Conservation (phyloP, 2,329 filamentous ascomycete genomes). For the Albifimbria verrucaria region DNA sequence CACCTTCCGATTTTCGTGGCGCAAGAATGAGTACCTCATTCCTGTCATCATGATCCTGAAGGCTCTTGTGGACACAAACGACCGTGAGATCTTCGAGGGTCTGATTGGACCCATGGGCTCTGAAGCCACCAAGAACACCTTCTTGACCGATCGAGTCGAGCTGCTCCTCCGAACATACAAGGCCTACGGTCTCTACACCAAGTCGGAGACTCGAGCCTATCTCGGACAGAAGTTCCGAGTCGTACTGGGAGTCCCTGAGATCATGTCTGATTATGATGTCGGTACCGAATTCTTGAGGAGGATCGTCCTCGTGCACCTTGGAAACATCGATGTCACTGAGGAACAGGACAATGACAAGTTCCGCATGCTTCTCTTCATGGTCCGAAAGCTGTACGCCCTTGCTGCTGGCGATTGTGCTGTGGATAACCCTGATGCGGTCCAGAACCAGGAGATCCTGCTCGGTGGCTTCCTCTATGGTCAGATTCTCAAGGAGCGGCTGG, state of each 20-base stretch:
- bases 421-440: conserved; percentile 94
- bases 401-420: conserved; percentile 89
- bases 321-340: conserved; percentile 79
- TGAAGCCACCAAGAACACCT: conserved; percentile 80
- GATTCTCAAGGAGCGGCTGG: conserved; percentile 91
- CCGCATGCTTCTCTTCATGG: conserved; percentile 91
- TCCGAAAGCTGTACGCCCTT: conserved; percentile 88
- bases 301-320: conserved; percentile 88
- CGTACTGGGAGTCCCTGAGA: conserved; percentile 79
- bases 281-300: conserved; percentile 88
- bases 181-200: conserved; percentile 78
- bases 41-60: conserved; percentile 97
- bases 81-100: conserved; percentile 93
- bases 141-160: conserved; percentile 92
- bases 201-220: conserved; percentile 77
- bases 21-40: conserved; percentile 95
- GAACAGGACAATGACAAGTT: conserved; percentile 90
- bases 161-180: conserved; percentile 91
- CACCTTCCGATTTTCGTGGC: conserved; percentile 96
- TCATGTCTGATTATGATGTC: conserved; percentile 82
- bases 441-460: conserved; percentile 92
- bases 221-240: conserved; percentile 88
- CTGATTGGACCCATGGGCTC: conserved; percentile 75
- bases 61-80: conserved; percentile 91
- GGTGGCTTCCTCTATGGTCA: conserved; percentile 92